phyloP scores from a whole-genome alignment of 306 rosid genomes.

The Ceratonia siliqua region DNA sequence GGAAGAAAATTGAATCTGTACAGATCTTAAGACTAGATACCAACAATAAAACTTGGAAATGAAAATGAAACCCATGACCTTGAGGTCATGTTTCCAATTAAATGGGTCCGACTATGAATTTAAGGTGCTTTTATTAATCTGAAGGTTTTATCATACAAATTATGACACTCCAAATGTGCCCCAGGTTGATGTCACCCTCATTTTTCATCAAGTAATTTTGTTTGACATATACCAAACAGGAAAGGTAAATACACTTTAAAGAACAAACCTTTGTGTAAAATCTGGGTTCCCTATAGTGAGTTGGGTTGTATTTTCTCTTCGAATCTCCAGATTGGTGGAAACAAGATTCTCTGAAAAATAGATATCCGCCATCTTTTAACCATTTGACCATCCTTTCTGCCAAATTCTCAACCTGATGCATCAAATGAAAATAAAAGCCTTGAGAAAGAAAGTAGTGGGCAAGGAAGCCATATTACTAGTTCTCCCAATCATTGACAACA shows the following conservation, averaged over 20 bases:
- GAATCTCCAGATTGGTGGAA: conserved; percentile 98
- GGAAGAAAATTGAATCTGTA: conserved; percentile 1
- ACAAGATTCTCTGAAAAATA: conserved; percentile 95
- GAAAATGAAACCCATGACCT: conserved; percentile 11
- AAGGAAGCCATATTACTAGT: conserved; percentile 3
- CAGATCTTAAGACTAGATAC: conserved; percentile 1
- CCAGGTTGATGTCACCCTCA: not conserved
- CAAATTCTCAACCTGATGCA: conserved; percentile 65
- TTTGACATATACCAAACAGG: not conserved
- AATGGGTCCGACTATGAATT: not conserved
- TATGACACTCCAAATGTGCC: conserved; percentile 17
- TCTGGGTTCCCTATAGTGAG: conserved; percentile 95
- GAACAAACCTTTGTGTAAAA: conserved; percentile 83
- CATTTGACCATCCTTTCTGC: conserved; percentile 82
- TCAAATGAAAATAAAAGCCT: not conserved
- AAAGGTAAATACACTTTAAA: conserved; percentile 1
- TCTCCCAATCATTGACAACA: conserved; percentile 11
- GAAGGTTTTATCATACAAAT: conserved; percentile 9
- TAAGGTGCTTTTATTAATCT: conserved; percentile 11
- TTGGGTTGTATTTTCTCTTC: conserved; percentile 87
- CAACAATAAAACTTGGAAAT: not conserved
- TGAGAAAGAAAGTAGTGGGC: not conserved
- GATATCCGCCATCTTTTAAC: conserved; percentile 81
- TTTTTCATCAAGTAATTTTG: conserved; percentile 13
- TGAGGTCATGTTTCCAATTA: conserved; percentile 7